These are phyloP conservation scores for Begonia fuchsioides DNA, from an alignment of 306 rosid species.

Conservation along the genomic window DNA sequence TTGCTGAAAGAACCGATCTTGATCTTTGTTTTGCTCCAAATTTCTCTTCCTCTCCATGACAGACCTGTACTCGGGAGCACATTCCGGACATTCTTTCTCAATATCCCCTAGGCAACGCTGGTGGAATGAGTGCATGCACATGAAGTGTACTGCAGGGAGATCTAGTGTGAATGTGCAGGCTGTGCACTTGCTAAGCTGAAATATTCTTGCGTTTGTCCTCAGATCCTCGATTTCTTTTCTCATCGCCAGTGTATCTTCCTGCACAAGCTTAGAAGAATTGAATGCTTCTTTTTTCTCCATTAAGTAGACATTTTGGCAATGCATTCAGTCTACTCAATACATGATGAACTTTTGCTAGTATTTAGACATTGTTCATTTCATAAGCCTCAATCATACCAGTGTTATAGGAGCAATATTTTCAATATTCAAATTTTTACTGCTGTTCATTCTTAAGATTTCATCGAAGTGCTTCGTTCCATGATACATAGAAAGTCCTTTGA, in stretches of 20 bases:
- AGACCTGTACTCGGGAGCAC: conserved; percentile 91
- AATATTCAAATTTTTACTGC: no score
- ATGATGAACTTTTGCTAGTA: no score
- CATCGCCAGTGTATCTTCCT: conserved; percentile 81
- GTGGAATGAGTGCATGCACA: conserved; percentile 99
- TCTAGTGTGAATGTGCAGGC: conserved; percentile 96
- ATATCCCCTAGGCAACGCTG: conserved; percentile 93
- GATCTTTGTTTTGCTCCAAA: conserved; percentile 79
- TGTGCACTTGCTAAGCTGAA: conserved; percentile 97
- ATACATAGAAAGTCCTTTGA: no score
- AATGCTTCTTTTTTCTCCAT: no score
- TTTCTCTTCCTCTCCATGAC: conserved; percentile 76
- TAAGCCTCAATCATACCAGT: no score
- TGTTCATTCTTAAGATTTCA: no score
- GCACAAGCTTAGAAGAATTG: conserved; percentile 10
- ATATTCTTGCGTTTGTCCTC: conserved; percentile 88
- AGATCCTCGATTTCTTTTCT: conserved; percentile 90
- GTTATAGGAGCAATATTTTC: no score
- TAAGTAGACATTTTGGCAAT: no score
- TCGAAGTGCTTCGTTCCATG: no score
- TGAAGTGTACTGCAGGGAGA: conserved; percentile 96
- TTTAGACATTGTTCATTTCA: no score
- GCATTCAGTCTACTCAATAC: no score
- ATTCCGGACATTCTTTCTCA: conserved; percentile 94
- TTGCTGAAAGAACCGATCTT: conserved; percentile 78